Evolutionary conservation across 805 yeast species (phyloP).

Genomic region (Zygosaccharomyces pseudorouxii): DNA sequence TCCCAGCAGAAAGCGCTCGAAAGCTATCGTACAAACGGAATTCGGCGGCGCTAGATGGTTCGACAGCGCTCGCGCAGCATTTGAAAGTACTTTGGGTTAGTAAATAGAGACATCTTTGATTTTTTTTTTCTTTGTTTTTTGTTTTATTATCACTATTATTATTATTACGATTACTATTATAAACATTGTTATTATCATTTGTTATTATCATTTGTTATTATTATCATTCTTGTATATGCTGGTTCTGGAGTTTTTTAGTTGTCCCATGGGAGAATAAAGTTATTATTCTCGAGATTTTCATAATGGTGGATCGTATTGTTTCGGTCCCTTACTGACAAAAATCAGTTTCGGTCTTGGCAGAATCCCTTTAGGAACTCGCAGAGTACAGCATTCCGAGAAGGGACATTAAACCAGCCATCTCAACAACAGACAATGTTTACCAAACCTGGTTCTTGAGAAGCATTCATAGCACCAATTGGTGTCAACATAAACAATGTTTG

Average conservation of each 20-base stretch:
- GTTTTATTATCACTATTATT: neutral
- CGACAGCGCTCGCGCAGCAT: conserved; percentile 20
- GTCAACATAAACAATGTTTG: neutral
- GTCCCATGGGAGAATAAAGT: neutral
- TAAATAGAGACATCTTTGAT: neutral
- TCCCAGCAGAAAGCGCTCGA: conserved; percentile 8
- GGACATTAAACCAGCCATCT: neutral
- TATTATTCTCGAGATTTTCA: neutral
- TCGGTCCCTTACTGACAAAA: neutral
- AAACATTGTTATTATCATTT: neutral
- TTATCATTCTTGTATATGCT: conserved; percentile 3
- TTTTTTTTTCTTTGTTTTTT: neutral
- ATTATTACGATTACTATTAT: neutral
- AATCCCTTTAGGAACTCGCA: neutral
- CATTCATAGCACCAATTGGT: neutral
- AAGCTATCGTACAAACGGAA: conserved; percentile 30
- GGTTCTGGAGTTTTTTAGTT: conserved; percentile 1
- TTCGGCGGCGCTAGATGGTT: conserved; percentile 31
- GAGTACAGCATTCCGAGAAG: neutral
- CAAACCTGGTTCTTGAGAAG: neutral
- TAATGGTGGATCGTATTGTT: neutral
- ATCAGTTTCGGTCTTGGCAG: neutral
- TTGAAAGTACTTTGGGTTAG: conserved; percentile 17
- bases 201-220: neutral
- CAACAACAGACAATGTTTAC: neutral